Conservation (phyloP, 1,284 basidiomycete species). For the Marasmius oreades region DNA sequence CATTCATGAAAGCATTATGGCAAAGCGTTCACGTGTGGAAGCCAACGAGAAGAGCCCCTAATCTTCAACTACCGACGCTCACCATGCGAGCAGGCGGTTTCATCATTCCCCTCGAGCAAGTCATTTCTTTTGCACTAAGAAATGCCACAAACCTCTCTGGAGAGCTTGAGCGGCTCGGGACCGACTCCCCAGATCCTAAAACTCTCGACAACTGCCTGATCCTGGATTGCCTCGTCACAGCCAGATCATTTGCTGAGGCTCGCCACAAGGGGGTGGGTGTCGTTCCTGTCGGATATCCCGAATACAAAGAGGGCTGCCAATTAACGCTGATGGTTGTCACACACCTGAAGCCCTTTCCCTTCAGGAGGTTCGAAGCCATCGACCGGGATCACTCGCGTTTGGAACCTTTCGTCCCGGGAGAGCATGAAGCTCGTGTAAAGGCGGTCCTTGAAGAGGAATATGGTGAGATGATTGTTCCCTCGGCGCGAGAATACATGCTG, state of each 20-base stretch:
- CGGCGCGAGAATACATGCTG: too few species aligned
- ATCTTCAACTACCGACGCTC: too few species aligned
- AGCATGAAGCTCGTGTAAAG: not conserved
- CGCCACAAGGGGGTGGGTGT: not conserved
- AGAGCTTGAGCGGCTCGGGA: not conserved
- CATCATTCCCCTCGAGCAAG: not conserved
- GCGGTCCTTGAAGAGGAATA: not conserved
- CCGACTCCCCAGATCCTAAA: not conserved
- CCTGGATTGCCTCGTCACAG: not conserved
- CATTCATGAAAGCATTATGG: too few species aligned
- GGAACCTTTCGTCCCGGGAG: not conserved
- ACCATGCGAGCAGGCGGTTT: too few species aligned
- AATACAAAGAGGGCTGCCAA: not conserved
- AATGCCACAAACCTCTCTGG: not conserved
- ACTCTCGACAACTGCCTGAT: not conserved
- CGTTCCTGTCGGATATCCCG: not conserved
- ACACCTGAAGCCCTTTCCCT: not conserved
- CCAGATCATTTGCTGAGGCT: not conserved
- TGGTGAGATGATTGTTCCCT: too few species aligned
- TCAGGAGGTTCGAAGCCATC: not conserved
- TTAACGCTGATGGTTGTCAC: not conserved
- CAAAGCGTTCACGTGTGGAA: too few species aligned
- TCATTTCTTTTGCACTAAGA: not conserved
- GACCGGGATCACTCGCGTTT: not conserved
- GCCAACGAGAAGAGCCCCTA: too few species aligned